Evolutionary conservation across 495 filamentous ascomycete species (phyloP), one percentile per base, ranked within the genome.

Genomic region (Evansstolkia leycettana): DNA sequence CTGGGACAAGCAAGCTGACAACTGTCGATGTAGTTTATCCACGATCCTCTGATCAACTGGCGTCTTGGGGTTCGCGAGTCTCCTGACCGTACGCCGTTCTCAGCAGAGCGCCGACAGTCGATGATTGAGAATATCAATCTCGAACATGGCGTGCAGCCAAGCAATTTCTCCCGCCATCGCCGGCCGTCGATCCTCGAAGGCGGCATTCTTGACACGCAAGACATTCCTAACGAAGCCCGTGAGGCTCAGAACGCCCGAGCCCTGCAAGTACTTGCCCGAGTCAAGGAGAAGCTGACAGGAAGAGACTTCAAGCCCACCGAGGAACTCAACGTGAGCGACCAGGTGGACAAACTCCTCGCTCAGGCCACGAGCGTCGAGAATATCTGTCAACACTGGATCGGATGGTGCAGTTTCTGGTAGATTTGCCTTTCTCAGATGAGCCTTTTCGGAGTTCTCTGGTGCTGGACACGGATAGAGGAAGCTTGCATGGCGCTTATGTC

Each of bases 301-400:
- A 50, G 64, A 9, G 77, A 82, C 48, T 82, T 82, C 57, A 70
- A 65, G 48, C 58, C 56, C 5, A 52, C 45, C 25, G 84, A 88
- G 41, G 90, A 95, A 58, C 67, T 99, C 37, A 77, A 73, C 34
- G 76, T 92, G n/a, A 78, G 80, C 12, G 72, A 78, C 25, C 92
- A 96, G 56, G 92, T 99, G 2, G 87, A 94, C 52, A 89, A 88
- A 58, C 60, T 96, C 47, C 80, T 96, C 40, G 78, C 78, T 23
- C 89, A 99, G 60, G 92, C 92, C 13, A 96, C 90, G 5, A 95
- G 84, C 46, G 67, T 95, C 30, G 92, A 96, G 67, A 96, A 96
- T 60, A 69, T 99, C 38, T 96, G 92, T 52, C 90, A 95, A 63
- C 90, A 96, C 63, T 99, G 95, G 58, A 95, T 96, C 40, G 90